Evolutionary conservation across 2,329 filamentous ascomycete species (phyloP), one percentile per base, ranked within the genome.

Genomic region (Ceratocystiopsis sp.): DNA sequence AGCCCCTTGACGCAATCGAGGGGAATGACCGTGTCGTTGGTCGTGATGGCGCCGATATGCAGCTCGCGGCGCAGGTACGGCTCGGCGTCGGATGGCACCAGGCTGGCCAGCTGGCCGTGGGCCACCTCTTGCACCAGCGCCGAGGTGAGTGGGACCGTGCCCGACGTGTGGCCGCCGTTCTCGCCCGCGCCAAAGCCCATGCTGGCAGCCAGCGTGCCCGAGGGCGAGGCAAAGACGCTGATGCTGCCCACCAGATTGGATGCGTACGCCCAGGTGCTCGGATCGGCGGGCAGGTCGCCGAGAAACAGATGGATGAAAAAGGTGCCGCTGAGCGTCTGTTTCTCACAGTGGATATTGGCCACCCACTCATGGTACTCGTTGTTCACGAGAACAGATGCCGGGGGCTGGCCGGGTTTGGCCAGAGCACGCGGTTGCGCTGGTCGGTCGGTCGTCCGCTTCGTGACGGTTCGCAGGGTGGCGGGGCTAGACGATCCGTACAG

Each of bases 271-370:
- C 78, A 83, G 1, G 56, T 52, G 6, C 49, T 49, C 2, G 63
- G 52, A 35, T 75, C 61, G 3, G 53, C 50, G 0, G 68, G 46
- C 2, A 65, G 61, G 3, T 65, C 55, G 0, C 77, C 81, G 2
- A 85, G 55, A 59, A 86, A 87, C 46, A 87, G 62, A 54, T 79
- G 73, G 17, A 89, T 63, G 0, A 65, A 67, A 52, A 79, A 84
- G 0, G 78, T 73, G 1, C 68, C 71, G 12, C 69, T 63, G 10
- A 81, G 57, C 3, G 73, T 73, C 45, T 73, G 69, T 48, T 75
- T 78, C 43, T 67, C 63, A 18, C 78, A 72, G 15, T 65, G 62
- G 38, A 87, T 67, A 52, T 81, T 83, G 50, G 73, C 75, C 19
- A 77, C 66, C 73, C 82, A 89, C 51, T 87, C 70, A 7, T 63